A percentile compares a stretch with the other conserved stretches of the same genome.
Conservation (phyloP, 208 protist genomes). For the Acanthamoeba castellanii region DNA sequence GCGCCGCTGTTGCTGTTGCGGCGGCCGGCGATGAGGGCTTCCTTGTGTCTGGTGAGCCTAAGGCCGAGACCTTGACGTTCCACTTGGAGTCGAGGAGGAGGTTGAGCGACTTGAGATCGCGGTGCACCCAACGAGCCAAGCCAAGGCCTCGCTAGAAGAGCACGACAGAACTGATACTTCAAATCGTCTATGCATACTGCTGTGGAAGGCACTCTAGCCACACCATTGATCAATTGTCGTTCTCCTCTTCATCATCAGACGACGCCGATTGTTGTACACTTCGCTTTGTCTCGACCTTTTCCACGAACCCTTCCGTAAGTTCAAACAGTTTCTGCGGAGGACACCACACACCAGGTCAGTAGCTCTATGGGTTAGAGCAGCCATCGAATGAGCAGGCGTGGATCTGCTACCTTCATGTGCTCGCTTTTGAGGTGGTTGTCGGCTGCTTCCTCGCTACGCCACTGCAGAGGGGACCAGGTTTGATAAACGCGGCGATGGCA, state of each 20-base stretch:
- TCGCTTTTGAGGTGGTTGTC: slow-evolving; percentile 29
- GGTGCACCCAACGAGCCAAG: too few relatives aligned
- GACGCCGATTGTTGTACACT: not conserved
- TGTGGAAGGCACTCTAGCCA: not conserved
- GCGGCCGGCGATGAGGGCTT: too few relatives aligned
- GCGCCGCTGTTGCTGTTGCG: too few relatives aligned
- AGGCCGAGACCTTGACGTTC: too few relatives aligned
- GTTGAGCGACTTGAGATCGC: too few relatives aligned
- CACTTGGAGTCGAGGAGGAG: too few relatives aligned
- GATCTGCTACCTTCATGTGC: slow-evolving; percentile 13
- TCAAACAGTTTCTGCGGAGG: slow-evolving; percentile 25
- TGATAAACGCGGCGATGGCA: not conserved
- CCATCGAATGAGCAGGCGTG: not conserved
- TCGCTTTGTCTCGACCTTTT: slow-evolving; percentile 53
- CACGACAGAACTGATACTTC: too few relatives aligned
- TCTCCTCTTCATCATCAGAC: not conserved
- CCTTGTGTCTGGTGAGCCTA: too few relatives aligned
- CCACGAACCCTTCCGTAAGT: slow-evolving; percentile 8
- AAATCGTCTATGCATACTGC: too few relatives aligned
- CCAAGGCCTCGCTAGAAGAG: too few relatives aligned
- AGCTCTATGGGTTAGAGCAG: too few relatives aligned
- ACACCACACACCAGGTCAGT: not conserved
- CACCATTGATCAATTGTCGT: not conserved
- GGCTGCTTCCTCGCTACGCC: slow-evolving; percentile 25
- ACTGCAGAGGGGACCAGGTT: not conserved